A percentile compares a stretch with the other conserved stretches of the same genome.
Conservation (phyloP, 2,329 filamentous ascomycete genomes). For the Parastagonospora nodorum region DNA sequence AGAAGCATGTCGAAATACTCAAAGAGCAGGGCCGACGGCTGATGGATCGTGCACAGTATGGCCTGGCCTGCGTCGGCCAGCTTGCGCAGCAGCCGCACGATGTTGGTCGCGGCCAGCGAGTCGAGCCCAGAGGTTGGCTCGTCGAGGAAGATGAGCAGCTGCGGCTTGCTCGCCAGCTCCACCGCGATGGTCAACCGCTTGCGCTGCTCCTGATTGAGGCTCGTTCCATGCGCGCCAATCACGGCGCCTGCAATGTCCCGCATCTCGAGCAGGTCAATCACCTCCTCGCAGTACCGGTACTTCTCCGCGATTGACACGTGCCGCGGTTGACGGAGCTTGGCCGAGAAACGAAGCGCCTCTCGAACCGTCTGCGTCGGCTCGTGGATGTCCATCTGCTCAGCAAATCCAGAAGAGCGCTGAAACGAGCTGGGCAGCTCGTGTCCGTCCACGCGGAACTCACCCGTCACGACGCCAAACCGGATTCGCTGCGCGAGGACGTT, state of each 20-base stretch:
- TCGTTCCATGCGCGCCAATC: conserved; percentile 59
- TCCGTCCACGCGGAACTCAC: conserved; percentile 78
- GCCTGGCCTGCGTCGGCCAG: conserved; percentile 1
- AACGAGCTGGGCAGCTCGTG: conserved; percentile 74
- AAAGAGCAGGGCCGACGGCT: conserved; percentile 74
- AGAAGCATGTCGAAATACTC: conserved; percentile 81
- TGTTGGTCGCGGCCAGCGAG: conserved; percentile 64
- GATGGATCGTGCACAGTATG: conserved; percentile 4
- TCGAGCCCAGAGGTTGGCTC: conserved; percentile 74
- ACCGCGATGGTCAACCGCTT: conserved; percentile 65
- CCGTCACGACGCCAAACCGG: conserved; percentile 80
- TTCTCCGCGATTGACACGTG: conserved; percentile 51
- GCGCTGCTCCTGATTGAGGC: conserved; percentile 65
- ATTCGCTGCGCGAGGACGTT: conserved; percentile 67
- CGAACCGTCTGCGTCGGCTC: conserved; percentile 4
- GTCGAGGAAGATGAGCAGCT: conserved; percentile 72
- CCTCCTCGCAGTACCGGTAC: conserved; percentile 63
- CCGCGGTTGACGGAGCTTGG: conserved; percentile 59
- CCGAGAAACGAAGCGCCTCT: conserved; percentile 52
- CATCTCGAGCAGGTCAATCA: conserved; percentile 63
- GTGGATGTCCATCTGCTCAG: conserved; percentile 27
- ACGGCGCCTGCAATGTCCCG: conserved; percentile 64
- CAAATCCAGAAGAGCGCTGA: conserved; percentile 69
- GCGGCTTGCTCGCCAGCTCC: conserved; percentile 60
- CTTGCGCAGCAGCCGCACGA: neutral